Conservation (phyloP, 345 rosid species). For the Eucalyptus leucophloia region DNA sequence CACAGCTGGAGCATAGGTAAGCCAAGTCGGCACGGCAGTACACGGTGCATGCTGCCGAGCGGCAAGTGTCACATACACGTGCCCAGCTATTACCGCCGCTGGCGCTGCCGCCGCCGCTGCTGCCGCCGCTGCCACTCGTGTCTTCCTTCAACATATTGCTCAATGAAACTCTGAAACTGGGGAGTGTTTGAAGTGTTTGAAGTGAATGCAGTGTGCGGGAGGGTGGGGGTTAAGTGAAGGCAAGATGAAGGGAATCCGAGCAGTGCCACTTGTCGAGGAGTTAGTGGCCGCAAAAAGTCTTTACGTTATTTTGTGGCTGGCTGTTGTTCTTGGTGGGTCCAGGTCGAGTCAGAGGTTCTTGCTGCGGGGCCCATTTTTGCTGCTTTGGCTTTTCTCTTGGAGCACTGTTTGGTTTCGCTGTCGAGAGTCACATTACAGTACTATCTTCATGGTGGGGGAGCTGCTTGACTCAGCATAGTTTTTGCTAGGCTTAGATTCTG, state of each 20-base stretch:
- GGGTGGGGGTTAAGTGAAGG: constrained; percentile 5
- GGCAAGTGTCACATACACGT: constrained; percentile 64
- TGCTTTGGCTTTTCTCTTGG: background rate
- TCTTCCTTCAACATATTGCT: constrained; percentile 57
- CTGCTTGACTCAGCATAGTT: background rate
- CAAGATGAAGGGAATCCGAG: constrained; percentile 17
- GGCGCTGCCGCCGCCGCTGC: background rate
- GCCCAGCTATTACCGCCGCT: constrained; percentile 32
- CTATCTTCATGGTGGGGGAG: background rate
- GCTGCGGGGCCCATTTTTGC: constrained; percentile 3
- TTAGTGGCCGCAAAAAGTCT: constrained; percentile 28
- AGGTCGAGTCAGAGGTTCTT: background rate
- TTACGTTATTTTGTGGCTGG: constrained; percentile 44
- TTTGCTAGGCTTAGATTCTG: background rate
- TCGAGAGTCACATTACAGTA: background rate
- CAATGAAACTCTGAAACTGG: background rate
- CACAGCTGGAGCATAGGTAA: constrained; percentile 59
- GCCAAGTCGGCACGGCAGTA: constrained; percentile 82
- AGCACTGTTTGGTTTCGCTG: background rate
- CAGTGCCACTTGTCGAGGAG: constrained; percentile 20
- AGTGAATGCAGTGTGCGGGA: background rate
- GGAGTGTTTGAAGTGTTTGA: background rate
- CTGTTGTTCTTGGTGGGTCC: constrained; percentile 17
- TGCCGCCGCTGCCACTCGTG: background rate
- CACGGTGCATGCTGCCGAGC: constrained; percentile 60